A percentile compares a stretch with the other conserved stretches of the same genome.
Evolutionary conservation across 371 early-diverging fungal genomes (phyloP).

Genomic region (Apophysomyces trapeziformis): DNA sequence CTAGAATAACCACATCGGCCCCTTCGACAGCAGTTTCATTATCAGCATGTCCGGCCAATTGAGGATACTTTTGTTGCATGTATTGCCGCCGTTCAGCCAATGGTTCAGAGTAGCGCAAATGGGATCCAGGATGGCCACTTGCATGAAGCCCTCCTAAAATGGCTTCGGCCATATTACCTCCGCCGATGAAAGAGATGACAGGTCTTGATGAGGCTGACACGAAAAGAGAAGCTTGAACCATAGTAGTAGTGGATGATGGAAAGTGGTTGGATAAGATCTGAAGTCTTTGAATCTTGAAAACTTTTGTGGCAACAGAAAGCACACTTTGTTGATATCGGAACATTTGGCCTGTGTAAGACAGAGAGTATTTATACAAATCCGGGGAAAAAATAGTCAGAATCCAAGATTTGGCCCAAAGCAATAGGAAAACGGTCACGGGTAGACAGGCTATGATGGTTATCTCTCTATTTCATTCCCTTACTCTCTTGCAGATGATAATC

Average conservation of each 20-base stretch:
- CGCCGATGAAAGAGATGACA: slow-evolving; percentile 80
- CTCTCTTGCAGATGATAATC: slow-evolving; percentile 2
- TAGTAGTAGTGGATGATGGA: not conserved
- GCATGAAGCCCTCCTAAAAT: slow-evolving; percentile 86
- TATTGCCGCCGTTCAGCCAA: slow-evolving; percentile 66
- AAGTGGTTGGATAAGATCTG: slow-evolving; percentile 9
- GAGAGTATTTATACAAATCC: not conserved
- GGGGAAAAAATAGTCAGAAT: not conserved
- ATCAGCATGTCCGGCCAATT: slow-evolving; percentile 47
- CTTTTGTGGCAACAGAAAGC: not conserved
- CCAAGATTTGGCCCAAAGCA: not conserved
- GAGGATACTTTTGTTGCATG: slow-evolving; percentile 66
- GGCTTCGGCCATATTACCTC: slow-evolving; percentile 95
- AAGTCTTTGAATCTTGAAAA: slow-evolving; percentile 5
- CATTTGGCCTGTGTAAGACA: not conserved
- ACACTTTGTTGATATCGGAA: not conserved
- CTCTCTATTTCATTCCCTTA: not conserved
- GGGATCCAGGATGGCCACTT: slow-evolving; percentile 69
- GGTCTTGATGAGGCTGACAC: slow-evolving; percentile 18
- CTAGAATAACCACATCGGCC: slow-evolving; percentile 83
- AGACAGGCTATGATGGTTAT: too few relatives aligned
- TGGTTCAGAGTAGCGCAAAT: slow-evolving; percentile 85
- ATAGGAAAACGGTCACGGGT: too few relatives aligned
- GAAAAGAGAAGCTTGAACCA: not conserved
- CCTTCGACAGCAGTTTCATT: slow-evolving; percentile 48